Evolutionary conservation across 345 rosid genomes (phyloP), one percentile per base, ranked within the genome.

Genomic region (Citrus glauca): DNA sequence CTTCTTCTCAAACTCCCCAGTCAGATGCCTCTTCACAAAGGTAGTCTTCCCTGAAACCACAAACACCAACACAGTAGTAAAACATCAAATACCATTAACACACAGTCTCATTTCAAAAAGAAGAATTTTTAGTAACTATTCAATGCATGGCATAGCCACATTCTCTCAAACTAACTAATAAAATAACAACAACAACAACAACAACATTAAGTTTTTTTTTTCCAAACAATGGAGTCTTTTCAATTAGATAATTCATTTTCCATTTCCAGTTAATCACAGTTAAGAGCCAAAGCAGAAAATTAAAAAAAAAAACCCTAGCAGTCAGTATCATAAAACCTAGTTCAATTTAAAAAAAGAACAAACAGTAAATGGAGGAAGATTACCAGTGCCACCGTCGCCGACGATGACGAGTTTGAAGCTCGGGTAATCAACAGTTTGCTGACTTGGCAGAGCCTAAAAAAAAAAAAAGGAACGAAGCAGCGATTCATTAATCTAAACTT

Each of bases 1-100:
- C 81, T 89, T 95, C 97, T 90, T 92, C 89, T 95, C 99, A 48
- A 95, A 95, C 78, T 95, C 99, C 1, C 99, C 99, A 5, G 98
- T 95, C 45, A 91, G 88, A 90, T 95, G 99, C 84, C 99, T 89
- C 74, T 93, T 95, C 77, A 90, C 98, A 24, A 89, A 93, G 24
- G 98, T 92, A 0, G 99, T 95, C 74, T 93, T 93, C n/a, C 99
- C 98, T 90, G 83, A 37, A 40, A 61, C 30, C 53, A n/a, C 25
- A 24, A 20, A 8, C 9, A 30, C 27, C 4, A 35, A 8, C 33
- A 16, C 2, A 11, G 17, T 45, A 13, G 16, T 45, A 69, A 11
- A 42, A 19, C 22, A 62, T 69, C 66, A 53, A 69, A 5, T 35
- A 20, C 5, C 9, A 72, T 2, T 22, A 62, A 64, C 69, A 37